Evolutionary conservation across 805 yeast genomes (phyloP), one percentile per base, ranked within the genome.

Genomic region (Nakazawaea wickerhamii): DNA sequence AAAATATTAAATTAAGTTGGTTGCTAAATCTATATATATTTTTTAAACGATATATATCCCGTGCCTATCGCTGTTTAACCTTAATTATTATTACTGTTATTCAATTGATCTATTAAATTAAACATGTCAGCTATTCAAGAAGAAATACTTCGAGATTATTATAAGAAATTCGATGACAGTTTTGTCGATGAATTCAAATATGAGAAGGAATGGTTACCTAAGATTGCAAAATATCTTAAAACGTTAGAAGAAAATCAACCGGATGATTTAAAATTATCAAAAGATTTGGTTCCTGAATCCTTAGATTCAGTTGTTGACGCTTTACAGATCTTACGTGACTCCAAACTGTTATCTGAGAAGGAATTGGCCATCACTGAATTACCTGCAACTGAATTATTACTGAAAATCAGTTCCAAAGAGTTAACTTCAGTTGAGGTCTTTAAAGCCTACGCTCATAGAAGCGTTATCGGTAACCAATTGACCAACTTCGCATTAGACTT

Each of bases 361-460:
- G 79, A 75, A 50, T 59, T 63, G 27, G 57, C 51, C 15, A 73
- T 75, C 53, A 73, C 77, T 15, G 69, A 65, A 22, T 48, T 60
- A 17, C 46, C 73, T 0, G 79, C 77, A 3, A 52, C 60, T 3
- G 63, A 61, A 9, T 61, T 76, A 39, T 67, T 66, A 17, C 55
- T 48, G 6, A 60, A 66, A 47, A 71, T 81, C 42, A 70, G 75
- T 17, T 43, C 59, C 3, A 75, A 77, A 6, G 65, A 71, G 31
- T 54, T 73, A 43, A 51, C 73, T 20, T 68, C 86, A 0, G 71
- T 68, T 4, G 68, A 71, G 28, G 78, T 79, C 15, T 67, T 75
- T 48, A 72, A 64, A 50, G 87, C 88, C 0, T 82, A 71, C 53
- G 82, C 81, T 31, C 83, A 79, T 52, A 66, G 79, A 44, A 81